phyloP scores from a whole-genome alignment of 2,329 filamentous ascomycete species.

The Pestalotiopsis sp. region DNA sequence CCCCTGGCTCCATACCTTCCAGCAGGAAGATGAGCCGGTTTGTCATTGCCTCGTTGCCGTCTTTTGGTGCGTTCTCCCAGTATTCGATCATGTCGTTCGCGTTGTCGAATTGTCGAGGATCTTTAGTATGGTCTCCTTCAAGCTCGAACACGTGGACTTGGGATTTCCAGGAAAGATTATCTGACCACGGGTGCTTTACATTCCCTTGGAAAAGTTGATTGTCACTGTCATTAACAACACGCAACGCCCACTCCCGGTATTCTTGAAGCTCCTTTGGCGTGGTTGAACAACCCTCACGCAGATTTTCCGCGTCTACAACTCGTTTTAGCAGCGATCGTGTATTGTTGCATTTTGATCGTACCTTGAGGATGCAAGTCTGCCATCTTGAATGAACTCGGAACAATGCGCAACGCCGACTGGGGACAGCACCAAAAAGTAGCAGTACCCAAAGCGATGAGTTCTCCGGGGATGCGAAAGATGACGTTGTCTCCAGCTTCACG shows the following conservation, averaged over 20 bases:
- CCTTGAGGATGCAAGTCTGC: too few relatives aligned
- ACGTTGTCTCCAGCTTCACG: too few relatives aligned
- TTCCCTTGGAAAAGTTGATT: not conserved
- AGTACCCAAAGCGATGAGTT: too few relatives aligned
- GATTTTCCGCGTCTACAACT: not conserved
- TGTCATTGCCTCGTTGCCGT: not conserved
- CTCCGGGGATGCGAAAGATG: too few relatives aligned
- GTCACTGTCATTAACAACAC: not conserved
- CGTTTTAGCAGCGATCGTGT: not conserved
- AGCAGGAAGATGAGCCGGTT: not conserved
- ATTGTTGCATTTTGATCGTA: too few relatives aligned
- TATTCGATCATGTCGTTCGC: not conserved
- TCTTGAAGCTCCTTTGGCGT: too few relatives aligned
- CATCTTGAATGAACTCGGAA: too few relatives aligned
- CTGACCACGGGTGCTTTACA: not conserved
- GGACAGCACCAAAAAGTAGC: too few relatives aligned
- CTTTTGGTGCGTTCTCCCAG: not conserved
- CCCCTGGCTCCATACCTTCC: not conserved
- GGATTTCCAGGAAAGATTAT: not conserved
- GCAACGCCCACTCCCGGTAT: not conserved
- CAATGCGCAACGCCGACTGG: too few relatives aligned
- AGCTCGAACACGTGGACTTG: not conserved
- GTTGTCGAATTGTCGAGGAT: not conserved
- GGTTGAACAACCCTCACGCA: not conserved
- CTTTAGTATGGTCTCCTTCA: not conserved